Percentiles rank a stretch among this genome's conserved stretches.
Conservation (phyloP, 202 grass and related monocot species). For the Miscanthus sacchariflorus region DNA sequence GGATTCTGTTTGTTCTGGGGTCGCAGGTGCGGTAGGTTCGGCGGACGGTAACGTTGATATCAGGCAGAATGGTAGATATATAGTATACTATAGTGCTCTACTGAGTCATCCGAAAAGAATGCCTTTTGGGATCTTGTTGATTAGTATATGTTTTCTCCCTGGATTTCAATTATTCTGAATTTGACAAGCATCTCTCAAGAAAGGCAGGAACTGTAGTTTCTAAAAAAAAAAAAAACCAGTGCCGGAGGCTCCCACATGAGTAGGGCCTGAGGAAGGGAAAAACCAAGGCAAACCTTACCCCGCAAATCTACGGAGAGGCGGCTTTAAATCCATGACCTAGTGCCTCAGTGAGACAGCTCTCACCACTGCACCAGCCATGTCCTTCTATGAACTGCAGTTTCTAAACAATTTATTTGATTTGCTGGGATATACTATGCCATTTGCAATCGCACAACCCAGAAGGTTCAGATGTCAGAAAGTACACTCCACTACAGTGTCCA, state of each 20-base stretch:
- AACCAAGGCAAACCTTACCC: too few species aligned
- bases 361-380: too few species aligned
- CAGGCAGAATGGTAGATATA: neutral
- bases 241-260: too few species aligned
- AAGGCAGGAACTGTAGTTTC: neutral
- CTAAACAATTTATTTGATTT: neutral
- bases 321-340: too few species aligned
- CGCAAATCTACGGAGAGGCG: too few species aligned
- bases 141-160: neutral
- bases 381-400: neutral
- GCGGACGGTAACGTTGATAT: neutral
- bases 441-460: neutral
- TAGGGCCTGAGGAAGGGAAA: too few species aligned
- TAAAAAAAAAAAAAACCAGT: neutral
- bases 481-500: neutral
- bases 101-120: neutral
- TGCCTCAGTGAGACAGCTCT: too few species aligned
- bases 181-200: neutral
- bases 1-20: neutral
- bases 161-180: conserved; percentile 27
- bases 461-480: conserved; percentile 45
- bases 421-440: neutral
- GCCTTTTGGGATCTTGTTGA: neutral
- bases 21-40: neutral
- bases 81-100: neutral